phyloP scores from a whole-genome alignment of 148 eudicot genomes.

The Rheum nobile region DNA sequence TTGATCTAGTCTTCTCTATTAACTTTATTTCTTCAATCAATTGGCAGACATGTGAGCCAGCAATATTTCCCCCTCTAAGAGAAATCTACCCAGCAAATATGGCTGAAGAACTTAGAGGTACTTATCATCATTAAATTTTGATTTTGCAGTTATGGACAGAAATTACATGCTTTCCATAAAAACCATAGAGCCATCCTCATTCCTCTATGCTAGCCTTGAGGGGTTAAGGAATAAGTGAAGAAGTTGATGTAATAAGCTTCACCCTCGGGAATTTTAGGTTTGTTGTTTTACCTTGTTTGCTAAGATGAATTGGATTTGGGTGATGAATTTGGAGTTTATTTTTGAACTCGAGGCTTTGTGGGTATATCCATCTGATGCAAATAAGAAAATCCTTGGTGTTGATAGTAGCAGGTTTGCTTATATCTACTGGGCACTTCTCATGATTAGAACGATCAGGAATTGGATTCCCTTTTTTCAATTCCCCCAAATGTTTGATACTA shows the following conservation, averaged over 20 bases:
- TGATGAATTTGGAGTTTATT: not conserved
- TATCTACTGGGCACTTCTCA: not conserved
- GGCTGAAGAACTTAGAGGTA: conserved; percentile 82
- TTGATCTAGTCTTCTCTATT: not conserved
- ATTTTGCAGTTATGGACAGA: not conserved
- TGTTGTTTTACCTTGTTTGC: not conserved
- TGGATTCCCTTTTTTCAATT: not conserved
- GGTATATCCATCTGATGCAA: not conserved
- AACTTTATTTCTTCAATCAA: conserved; percentile 5
- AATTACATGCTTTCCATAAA: not conserved
- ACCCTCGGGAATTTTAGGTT: not conserved
- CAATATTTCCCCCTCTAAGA: conserved; percentile 81
- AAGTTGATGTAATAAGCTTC: not conserved
- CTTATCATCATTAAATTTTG: not conserved
- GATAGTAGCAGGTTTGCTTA: not conserved
- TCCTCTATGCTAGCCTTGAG: not conserved
- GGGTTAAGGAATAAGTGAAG: not conserved
- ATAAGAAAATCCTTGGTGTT: not conserved
- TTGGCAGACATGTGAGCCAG: conserved; percentile 82
- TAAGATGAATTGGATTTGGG: not conserved
- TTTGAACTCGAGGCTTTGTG: not conserved
- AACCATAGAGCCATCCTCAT: not conserved
- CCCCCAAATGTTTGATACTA: not conserved
- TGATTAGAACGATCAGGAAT: not conserved
- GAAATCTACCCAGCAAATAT: conserved; percentile 84